Base-by-base conservation (phyloP, 2,329 filamentous ascomycete species). In the Arthrinium phaeospermum region DNA sequence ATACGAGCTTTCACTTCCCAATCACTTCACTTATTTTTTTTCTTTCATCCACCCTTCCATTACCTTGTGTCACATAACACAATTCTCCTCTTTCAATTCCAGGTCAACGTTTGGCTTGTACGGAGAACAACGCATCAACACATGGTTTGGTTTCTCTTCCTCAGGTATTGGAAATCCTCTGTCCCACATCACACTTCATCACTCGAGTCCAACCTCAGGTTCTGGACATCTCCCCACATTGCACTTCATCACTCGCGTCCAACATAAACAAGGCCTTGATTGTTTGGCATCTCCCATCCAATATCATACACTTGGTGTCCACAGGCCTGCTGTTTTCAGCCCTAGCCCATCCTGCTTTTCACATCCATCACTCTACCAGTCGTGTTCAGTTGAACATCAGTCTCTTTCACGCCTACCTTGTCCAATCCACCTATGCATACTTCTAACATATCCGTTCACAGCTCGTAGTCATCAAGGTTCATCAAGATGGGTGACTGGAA, bases 401-500 rank as follows among this genome's bases (percentile, higher is more conserved):
- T 37, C 19, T 64, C 7, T n/a, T n/a, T 19, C 19, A 22, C 7
- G 10, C 34, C 34, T 64, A 41, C 19, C 19, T 64, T 41, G n/a
- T 8, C 34, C 3, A 2, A 4, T 22, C 57, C 30, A 61, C 13
- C 30, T 37, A 19, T 34, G 19, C 22, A 41, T 2, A 7, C 37
- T 64, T 14, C 30, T 69, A 19, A 41, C 30, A 8, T 14, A 4
- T 13, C 41, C 27, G 57, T 45, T 34, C 12, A n/a, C 67, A 24
- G 57, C 34, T 64, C 16, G 2, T 22, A n/a, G 10, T 41, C 57
- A 41, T 44, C 70, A 74, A 49, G 27, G 75, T 13, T 64, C 57
- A 64, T 44, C 71, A 74, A 49, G 34, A 77, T 77, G 75, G 69
- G 74, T 51, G 71, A 51, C 45, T 76, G 76, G 74, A 71, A 68